These are phyloP conservation scores for Talaromyces wortmannii DNA, from an alignment of 495 filamentous ascomycete species.

Conservation along the genomic window DNA sequence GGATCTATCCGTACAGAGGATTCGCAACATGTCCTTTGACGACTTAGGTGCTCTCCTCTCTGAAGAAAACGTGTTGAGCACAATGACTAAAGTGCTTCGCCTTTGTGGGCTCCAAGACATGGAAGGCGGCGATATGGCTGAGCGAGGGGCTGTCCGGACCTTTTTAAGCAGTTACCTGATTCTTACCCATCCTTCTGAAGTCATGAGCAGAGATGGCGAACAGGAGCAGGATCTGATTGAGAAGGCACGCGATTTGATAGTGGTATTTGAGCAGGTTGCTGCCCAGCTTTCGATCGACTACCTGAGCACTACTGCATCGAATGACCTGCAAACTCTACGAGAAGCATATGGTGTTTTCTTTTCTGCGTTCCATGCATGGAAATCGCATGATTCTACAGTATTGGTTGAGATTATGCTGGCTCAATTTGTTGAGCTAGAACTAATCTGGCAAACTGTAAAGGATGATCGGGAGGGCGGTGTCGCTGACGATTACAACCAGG, in stretches of 20 bases:
- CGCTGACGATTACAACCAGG: conserved; percentile 82
- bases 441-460: conserved; percentile 95
- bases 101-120: conserved; percentile 72
- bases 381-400: conserved; percentile 81
- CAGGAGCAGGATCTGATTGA: conserved; percentile 85
- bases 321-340: conserved; percentile 37
- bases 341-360: conserved; percentile 75
- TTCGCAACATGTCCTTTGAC: conserved; percentile 74
- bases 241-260: conserved; percentile 81
- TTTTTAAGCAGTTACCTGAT: conserved; percentile 93
- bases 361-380: conserved; percentile 93
- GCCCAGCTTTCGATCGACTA: conserved; percentile 52
- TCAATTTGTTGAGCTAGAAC: conserved; percentile 90
- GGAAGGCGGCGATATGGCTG: conserved; percentile 58
- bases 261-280: conserved; percentile 72
- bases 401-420: conserved; percentile 92
- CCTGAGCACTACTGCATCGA: conserved; percentile 25
- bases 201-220: conserved; percentile 76
- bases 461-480: conserved; percentile 80
- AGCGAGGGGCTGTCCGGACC: conserved; percentile 75
- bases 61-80: conserved; percentile 60
- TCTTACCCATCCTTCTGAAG: conserved; percentile 83
- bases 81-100: conserved; percentile 65
- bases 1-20: conserved; percentile 64
- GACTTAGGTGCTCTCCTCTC: conserved; percentile 72